Evolutionary conservation across 1,284 basidiomycete species (phyloP).

Genomic region (Mixia osmundae): DNA sequence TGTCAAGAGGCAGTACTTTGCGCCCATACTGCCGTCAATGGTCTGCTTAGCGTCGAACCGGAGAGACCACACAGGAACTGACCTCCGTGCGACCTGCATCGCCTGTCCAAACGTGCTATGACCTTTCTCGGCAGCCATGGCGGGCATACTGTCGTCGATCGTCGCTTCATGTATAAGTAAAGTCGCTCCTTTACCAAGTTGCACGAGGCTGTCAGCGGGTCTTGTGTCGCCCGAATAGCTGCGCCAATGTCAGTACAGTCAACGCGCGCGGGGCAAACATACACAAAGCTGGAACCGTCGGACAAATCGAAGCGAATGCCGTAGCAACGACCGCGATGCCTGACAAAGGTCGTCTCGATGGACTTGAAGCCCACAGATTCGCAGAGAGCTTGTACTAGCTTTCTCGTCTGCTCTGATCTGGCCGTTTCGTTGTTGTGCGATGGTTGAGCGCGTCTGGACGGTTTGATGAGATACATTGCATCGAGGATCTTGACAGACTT

Average conservation of each 20-base stretch:
- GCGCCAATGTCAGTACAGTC: not conserved
- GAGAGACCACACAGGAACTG: constrained; percentile 15
- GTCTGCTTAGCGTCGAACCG: not conserved
- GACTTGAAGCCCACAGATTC: constrained; percentile 12
- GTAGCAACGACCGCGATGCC: constrained; percentile 46
- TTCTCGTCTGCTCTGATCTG: not conserved
- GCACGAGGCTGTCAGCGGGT: constrained; percentile 43
- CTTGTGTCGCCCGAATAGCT: constrained; percentile 64
- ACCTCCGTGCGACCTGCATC: constrained; percentile 46
- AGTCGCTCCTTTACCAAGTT: constrained; percentile 43
- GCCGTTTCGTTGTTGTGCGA: no score
- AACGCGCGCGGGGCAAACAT: constrained; percentile 18
- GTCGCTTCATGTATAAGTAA: constrained; percentile 86
- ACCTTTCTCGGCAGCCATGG: constrained; percentile 46
- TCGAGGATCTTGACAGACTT: constrained; percentile 18
- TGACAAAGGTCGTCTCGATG: constrained; percentile 34
- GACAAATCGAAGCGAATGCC: constrained; percentile 41
- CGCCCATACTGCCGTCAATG: constrained; percentile 40
- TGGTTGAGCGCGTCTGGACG: no score
- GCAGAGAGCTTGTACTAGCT: not conserved
- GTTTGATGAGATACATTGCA: no score
- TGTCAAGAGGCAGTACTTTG: constrained; percentile 58
- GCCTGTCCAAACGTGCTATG: constrained; percentile 82
- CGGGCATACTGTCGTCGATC: constrained; percentile 45
- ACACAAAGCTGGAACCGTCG: constrained; percentile 64